Evolutionary conservation across 352 stramenopile genomes (phyloP), one percentile per base, ranked within the genome.

Genomic region (Thalassiosira allenii): DNA sequence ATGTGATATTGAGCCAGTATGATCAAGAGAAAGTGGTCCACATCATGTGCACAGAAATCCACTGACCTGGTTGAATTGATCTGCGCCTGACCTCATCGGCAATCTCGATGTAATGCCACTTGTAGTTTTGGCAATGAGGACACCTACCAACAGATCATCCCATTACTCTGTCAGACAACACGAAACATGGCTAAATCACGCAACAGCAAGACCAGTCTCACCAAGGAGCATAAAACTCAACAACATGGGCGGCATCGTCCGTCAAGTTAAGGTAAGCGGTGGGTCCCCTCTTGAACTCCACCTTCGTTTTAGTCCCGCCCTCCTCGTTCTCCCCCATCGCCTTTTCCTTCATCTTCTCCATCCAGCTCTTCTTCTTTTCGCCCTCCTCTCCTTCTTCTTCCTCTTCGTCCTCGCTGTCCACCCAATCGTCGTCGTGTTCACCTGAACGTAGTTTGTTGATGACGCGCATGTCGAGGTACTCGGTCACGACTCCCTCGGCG

Each of bases 91-190:
- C 43, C 59, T 81, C 77, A 27, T 12, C 20, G 41, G 77, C 70
- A 44, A 85, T 30, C 43, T 73, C 59, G n/a, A 85, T 37, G 52
- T 82, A 85, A 47, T 81, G 47, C 47, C 47, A 68, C 53, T 85
- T 85, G 71, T 68, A 81, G 44, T 78, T 6, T 52, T 75, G 70
- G 49, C 77, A 85, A 43, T 85, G 77, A 14, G 69, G 70, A 57
- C 70, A 75, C 49, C 61, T n/a, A n/a, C 52, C 32, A 37, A 9
- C 20, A 23, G 12, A 63, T 32, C 27, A 43, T 17, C 27, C 54
- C 62, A 57, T 52, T 32, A 12, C 58, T 22, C 20, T 30, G 40
- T 57, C 27, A 30, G 25, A 22, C 23, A 67, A 54, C 59, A 59
- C 40, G 30, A 58, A 37, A 59, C 3, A 12, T 3, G 12, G 32